Base-by-base conservation (phyloP, 2,329 filamentous ascomycete genomes). In the Diaporthe batatas region DNA sequence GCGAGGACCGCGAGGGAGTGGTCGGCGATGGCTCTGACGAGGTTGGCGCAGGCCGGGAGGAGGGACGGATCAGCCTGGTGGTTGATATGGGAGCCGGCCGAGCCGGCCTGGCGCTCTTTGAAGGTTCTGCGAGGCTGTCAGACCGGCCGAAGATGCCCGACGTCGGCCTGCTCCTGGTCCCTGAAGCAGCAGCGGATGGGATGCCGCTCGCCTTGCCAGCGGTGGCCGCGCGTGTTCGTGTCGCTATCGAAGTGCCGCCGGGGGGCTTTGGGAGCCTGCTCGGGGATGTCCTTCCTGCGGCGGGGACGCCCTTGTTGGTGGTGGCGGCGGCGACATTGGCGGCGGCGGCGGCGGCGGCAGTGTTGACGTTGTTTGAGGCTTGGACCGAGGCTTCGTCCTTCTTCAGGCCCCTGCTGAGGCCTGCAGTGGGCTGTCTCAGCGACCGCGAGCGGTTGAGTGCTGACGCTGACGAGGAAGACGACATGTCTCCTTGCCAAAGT, bases 201-300 rank as follows among this genome's bases (percentile, higher is more conserved):
- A 67, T 53, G 44, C 67, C 49, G 32, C 25, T 72, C 3, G 32
- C 44, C 1, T 71, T 42, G 6, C 49, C 68, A 10, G 70, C 23
- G 32, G 67, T 71, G 25, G 49, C 71, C 25, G 70, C 59, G 32
- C 72, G 65, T 12, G 68, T 77, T 53, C 76, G 77, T 32, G 78
- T 70, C 16, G 77, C 77, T 70, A 70, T 78, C 7, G 79, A 47
- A 32, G 81, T 79, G 64, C 78, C 75, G 42, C 85, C 85, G 77
- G 86, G 62, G n/a, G 62, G 88, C 76, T 86, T 78, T 51, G 87
- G 87, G 42, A 89, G 80, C 51, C 87, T 84, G 77, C 84, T 89
- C 2, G 87, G 86, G 12, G 87, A 89, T 23, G 76, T 77, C 72
- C 84, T 68, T 29, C 55, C 29, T 59, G 42, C 34, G 29, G 58